Evolutionary conservation across 2,329 filamentous ascomycete species (phyloP).

Genomic region (Hypoxylon sp.): DNA sequence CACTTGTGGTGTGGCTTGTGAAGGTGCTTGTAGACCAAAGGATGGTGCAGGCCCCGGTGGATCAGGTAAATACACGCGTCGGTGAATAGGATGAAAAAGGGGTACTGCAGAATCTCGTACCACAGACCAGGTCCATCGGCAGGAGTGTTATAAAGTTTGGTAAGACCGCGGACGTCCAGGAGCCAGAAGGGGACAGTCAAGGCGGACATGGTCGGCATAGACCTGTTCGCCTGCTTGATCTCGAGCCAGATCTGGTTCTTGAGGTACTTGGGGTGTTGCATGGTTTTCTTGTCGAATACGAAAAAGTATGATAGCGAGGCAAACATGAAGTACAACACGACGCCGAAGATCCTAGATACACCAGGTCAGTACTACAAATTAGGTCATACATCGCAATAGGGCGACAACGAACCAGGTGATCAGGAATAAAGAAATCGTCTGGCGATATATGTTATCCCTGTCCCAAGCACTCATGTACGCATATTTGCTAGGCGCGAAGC

Average conservation of each 20-base stretch:
- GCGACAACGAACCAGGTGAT: conserved; percentile 80
- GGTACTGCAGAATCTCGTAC: conserved; percentile 88
- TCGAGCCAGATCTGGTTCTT: conserved; percentile 92
- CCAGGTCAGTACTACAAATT: conserved; percentile 30
- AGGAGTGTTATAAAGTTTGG: conserved; percentile 86
- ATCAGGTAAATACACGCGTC: conserved; percentile 85
- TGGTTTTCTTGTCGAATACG: conserved; percentile 90
- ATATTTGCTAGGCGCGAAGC: conserved; percentile 76
- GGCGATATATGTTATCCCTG: conserved; percentile 82
- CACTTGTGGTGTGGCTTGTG: conserved; percentile 99
- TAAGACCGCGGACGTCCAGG: conserved; percentile 84
- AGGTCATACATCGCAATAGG: neutral
- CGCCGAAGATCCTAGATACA: conserved; percentile 80
- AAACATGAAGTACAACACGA: conserved; percentile 86
- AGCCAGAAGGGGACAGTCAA: conserved; percentile 87
- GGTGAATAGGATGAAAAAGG: conserved; percentile 81
- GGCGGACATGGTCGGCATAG: conserved; percentile 86
- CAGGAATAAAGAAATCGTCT: conserved; percentile 80
- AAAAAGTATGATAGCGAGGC: conserved; percentile 86
- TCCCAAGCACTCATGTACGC: conserved; percentile 84
- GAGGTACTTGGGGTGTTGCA: conserved; percentile 92
- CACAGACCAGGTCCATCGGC: conserved; percentile 79
- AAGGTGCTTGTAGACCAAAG: conserved; percentile 82
- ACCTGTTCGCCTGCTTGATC: conserved; percentile 80
- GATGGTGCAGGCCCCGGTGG: conserved; percentile 80